Evolutionary conservation across 768 basidiomycete species (phyloP), one percentile per base, ranked within the genome.

Genomic region (Tricholoma saponaceum): DNA sequence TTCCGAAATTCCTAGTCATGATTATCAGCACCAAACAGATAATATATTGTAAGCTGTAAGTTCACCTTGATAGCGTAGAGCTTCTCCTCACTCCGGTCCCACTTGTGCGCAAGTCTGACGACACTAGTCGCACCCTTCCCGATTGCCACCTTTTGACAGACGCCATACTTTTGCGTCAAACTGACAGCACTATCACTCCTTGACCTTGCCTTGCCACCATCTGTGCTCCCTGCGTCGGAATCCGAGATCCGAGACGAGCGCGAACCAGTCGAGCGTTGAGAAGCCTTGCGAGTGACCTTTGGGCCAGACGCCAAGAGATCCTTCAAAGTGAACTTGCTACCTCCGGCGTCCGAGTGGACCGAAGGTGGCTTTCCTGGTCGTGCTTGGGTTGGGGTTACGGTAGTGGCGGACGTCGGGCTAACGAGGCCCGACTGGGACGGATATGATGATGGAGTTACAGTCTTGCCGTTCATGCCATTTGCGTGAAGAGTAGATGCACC

Each of bases 111-210:
- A 16, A 99, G 82, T 47, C 93, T 79, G 44, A 99, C 96, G 55
- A 98, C 94, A 50, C 92, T 93, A 23, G 97, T 99, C n/a, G 96
- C 97, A 18, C 96, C 96, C 72, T 95, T 97, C 37, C 96, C 96
- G 61, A 99, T 97, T 12, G 96, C 95, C 20, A 94, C 85, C 76
- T 92, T 93, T 77, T 95, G 93, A 72, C 95, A 98, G 12, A 97
- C 86, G 30, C 96, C 97, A 68, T 98, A 99, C 80, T 98, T 98
- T 73, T 94, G 86, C 37, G 89, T 74, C 62, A 81, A 64, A 58
- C 79, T 81, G 47, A 69, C 69, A 9, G 72, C 63, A 60, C 79
- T 80, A 51, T 79, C 79, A 55, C 77, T 79, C 68, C 68, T 76
- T 53, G 69, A 64, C 56, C 62, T 67, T 16, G 58, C 56, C 54